Evolutionary conservation across 2,329 filamentous ascomycete genomes (phyloP).

Genomic region (Trichoderma sp.): DNA sequence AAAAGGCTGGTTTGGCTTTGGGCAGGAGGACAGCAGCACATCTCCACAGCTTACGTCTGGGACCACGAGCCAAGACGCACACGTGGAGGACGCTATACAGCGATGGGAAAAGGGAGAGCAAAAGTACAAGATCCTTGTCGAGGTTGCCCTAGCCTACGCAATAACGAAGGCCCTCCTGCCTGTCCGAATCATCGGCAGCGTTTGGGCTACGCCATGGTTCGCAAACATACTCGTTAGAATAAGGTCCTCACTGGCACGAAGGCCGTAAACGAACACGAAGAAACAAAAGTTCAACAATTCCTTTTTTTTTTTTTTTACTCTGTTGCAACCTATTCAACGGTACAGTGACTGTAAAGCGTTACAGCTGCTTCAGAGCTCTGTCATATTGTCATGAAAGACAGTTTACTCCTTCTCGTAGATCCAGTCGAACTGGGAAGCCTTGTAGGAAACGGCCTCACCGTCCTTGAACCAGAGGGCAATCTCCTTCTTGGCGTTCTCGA

Average conservation of each 20-base stretch:
- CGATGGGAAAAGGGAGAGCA: slow-evolving; percentile 40
- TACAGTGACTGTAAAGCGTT: not conserved
- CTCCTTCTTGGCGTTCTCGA: slow-evolving; percentile 99
- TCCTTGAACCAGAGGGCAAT: slow-evolving; percentile 98
- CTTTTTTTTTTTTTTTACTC: slow-evolving; percentile 27
- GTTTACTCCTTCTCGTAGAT: slow-evolving; percentile 84
- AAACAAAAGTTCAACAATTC: slow-evolving; percentile 14
- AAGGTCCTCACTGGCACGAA: slow-evolving; percentile 32
- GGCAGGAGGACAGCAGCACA: slow-evolving; percentile 29
- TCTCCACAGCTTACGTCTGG: slow-evolving; percentile 24
- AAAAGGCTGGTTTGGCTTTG: slow-evolving; percentile 78
- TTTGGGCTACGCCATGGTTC: slow-evolving; percentile 93
- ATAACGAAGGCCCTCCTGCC: slow-evolving; percentile 85
- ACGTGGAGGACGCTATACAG: slow-evolving; percentile 31
- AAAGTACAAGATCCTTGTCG: slow-evolving; percentile 57
- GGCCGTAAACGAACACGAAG: slow-evolving; percentile 22
- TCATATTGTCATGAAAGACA: not conserved
- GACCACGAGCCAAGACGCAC: slow-evolving; percentile 15
- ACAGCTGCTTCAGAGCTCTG: not conserved
- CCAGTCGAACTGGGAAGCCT: slow-evolving; percentile 83
- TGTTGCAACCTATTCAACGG: slow-evolving; percentile 19
- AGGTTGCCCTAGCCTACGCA: slow-evolving; percentile 85
- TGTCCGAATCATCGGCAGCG: slow-evolving; percentile 69
- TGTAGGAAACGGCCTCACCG: slow-evolving; percentile 81
- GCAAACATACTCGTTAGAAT: slow-evolving; percentile 60